Evolutionary conservation across 2,329 filamentous ascomycete species (phyloP), one percentile per base, ranked within the genome.

Genomic region (Trichophyton equinum): DNA sequence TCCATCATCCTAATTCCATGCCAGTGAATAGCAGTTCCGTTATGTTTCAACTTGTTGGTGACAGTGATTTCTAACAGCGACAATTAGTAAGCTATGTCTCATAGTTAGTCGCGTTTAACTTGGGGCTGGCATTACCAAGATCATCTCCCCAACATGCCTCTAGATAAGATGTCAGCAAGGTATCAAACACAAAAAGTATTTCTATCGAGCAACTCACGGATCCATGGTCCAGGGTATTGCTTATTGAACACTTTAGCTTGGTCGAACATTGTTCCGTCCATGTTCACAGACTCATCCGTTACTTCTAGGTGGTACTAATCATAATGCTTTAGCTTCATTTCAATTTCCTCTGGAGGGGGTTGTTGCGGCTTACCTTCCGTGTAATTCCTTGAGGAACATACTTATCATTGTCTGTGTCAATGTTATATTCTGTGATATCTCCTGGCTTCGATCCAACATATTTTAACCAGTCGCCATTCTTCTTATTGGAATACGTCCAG

Each of bases 1-100:
- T 68, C 60, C 8, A 67, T 60, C 60, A 73, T 72, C 1, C 69
- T 66, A 20, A 74, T 67, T 1, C 72, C 72, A 47, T 75, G 73
- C 65, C 60, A 62, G 56, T 66, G 65, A 47, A 66, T 20, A 40
- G 65, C 59, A 46, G 67, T 65, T 20, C 66, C 62, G 18, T 63
- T 63, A 53, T 63, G 61, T 27, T 62, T 36, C 33, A 63, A 58
- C 47, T 57, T 62, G 25, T 63, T 63, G 9, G 53, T 62, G 15
- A 63, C 60, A 13, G 62, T 63, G 30, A 63, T 62, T 62, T 63
- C 62, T 63, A 33, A 55, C 13, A 6, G n/a, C 2, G 1, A 20
- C 18, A 2, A 11, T 59, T 59, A 59, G 57, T 6, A 22, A 20
- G 2, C 22, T 13, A 25, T 4, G 2, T 25, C 9, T 27, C 9